Percentiles rank a stretch among this genome's conserved stretches.
These are phyloP conservation scores for Monascus ruber DNA, from an alignment of 2,329 filamentous ascomycete genomes.

Conservation along the genomic window DNA sequence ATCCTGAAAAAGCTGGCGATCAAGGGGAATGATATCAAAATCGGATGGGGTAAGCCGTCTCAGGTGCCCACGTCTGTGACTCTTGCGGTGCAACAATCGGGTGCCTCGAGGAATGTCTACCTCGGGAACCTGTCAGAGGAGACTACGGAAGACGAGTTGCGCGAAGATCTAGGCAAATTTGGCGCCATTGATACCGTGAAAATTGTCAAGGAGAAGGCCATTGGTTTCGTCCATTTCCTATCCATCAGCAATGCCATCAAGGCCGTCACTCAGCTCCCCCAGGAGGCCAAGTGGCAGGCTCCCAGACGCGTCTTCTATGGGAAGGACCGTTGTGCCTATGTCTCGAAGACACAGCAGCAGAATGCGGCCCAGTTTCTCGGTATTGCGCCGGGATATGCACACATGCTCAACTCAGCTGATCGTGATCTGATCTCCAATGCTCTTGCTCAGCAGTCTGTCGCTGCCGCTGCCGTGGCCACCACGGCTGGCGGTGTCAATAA, in stretches of 20 bases:
- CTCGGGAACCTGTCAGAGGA: conserved; percentile 88
- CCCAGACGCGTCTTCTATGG: conserved; percentile 96
- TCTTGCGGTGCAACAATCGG: conserved; percentile 94
- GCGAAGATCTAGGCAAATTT: conserved; percentile 92
- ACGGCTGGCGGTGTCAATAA: conserved; percentile 96
- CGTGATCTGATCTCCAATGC: conserved; percentile 94
- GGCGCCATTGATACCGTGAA: conserved; percentile 95
- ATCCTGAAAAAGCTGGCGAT: conserved; percentile 99
- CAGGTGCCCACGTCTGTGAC: conserved; percentile 95
- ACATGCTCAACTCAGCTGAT: conserved; percentile 91
- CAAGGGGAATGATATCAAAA: conserved; percentile 98
- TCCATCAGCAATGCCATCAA: conserved; percentile 98
- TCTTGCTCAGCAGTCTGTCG: conserved; percentile 92
- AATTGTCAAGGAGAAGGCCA: conserved; percentile 93
- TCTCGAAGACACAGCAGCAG: conserved; percentile 98
- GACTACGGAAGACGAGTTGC: conserved; percentile 78
- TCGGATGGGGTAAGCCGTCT: conserved; percentile 97
- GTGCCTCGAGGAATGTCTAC: conserved; percentile 93
- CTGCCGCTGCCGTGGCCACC: conserved; percentile 89
- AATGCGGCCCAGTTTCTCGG: conserved; percentile 97
- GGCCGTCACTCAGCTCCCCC: conserved; percentile 87
- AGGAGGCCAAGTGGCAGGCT: conserved; percentile 93
- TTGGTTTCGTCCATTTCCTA: conserved; percentile 94
- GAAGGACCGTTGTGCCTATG: conserved; percentile 95
- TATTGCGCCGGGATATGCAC: conserved; percentile 90